These are phyloP conservation scores for Eucommia ulmoides DNA, from an alignment of 257 asterid species.

Conservation along the genomic window DNA sequence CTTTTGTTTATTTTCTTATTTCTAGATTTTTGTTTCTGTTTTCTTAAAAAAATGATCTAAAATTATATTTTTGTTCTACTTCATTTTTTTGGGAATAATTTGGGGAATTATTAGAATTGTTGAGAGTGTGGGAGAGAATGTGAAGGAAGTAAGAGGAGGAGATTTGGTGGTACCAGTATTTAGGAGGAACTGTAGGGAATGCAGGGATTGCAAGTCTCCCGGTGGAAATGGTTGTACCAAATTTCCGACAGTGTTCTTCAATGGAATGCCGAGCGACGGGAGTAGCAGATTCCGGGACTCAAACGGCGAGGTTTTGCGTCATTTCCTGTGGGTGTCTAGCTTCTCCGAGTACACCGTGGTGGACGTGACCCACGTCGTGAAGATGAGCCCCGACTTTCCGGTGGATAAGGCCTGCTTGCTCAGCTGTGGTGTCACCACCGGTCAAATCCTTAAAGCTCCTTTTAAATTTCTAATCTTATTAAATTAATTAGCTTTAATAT, in stretches of 20 bases:
- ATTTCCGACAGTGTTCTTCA: constrained; percentile 8
- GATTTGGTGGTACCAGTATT: constrained; percentile 26
- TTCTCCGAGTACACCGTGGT: constrained; percentile 34
- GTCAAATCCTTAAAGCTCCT: no score
- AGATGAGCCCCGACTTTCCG: constrained; percentile 18
- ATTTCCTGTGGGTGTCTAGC: constrained; percentile 18
- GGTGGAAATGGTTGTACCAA: constrained; percentile 24
- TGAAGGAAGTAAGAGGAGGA: constrained; percentile 31
- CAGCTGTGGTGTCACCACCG: constrained; percentile 30
- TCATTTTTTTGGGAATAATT: background rate
- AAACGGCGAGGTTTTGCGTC: constrained; percentile 20
- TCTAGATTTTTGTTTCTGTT: background rate
- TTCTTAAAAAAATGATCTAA: background rate
- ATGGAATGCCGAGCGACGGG: constrained; percentile 35
- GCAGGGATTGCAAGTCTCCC: constrained; percentile 23
- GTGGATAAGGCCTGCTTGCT: constrained; percentile 25
- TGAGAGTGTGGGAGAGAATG: constrained; percentile 35
- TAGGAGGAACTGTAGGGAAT: constrained; percentile 26
- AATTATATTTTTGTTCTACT: background rate
- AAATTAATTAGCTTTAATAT: background rate
- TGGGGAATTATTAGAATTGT: constrained; percentile 14
- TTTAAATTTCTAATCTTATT: no score
- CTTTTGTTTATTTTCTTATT: background rate
- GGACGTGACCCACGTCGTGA: constrained; percentile 26
- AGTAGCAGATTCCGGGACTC: constrained; percentile 20